Evolutionary conservation across 768 basidiomycete species (phyloP), one percentile per base, ranked within the genome.

Genomic region (Collybia sordida): DNA sequence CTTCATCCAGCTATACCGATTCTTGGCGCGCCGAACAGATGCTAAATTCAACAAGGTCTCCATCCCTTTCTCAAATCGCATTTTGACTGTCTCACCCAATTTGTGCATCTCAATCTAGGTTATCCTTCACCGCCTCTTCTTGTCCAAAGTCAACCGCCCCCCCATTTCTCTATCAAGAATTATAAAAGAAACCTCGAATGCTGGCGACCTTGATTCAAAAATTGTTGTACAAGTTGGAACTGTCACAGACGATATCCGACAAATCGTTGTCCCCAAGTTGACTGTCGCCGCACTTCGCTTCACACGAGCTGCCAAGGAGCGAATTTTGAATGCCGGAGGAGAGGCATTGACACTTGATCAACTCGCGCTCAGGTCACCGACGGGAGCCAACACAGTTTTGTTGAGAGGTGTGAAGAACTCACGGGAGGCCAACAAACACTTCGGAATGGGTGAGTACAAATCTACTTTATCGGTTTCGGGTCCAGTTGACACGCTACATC

Each of bases 11-110:
- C 85, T 98, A 58, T 99, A 99, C 80, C 93, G 97, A 63, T 99
- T 99, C 85, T 78, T 99, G 56, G 95, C 97, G 57, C 88, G 97
- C 65, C 88, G 97, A 65, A 98, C 97, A 51, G 92, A 98, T 68
- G 84, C 94, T 48, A 74, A 76, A 56, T 99, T 99, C 80, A 99
- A 99, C 90, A 90, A 93, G 84, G 90, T 88, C 55, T 28, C 43
- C 45, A 34, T 18, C 45, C 34, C 22, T 19, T 15, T n/a, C 15
- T 42, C 42, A 31, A 31, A 11, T 15, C 4, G 36, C 15, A 15
- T 23, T 11, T 17, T 49, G 21, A 15, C 31, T 41, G 8, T 35
- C 54, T 42, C 21, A 47, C 63, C 72, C 34, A 70, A 58, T 49
- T n/a, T 49, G 22, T 25, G 52, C 46, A 28, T 37, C 22, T 9